These are phyloP conservation scores for Pichia sp. DNA, from an alignment of 1,139 yeast species.

Conservation along the genomic window DNA sequence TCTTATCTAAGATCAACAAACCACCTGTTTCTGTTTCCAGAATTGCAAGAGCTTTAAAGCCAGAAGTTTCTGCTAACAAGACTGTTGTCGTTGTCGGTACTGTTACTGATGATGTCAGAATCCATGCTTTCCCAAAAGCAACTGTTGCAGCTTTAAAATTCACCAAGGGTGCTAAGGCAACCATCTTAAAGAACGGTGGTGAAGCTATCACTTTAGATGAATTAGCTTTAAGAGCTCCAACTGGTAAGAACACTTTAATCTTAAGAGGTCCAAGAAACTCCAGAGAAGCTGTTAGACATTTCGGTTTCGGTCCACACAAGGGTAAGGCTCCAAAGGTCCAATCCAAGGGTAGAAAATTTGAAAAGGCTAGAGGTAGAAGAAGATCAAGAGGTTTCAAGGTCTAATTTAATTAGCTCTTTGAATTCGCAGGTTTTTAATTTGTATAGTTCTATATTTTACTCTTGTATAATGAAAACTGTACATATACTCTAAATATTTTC, in stretches of 20 bases:
- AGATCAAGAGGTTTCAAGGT: slow-evolving; percentile 99
- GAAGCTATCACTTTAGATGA: slow-evolving; percentile 99
- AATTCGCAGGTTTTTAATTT: no score
- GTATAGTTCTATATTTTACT: slow-evolving; percentile 7
- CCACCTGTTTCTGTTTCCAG: slow-evolving; percentile 98
- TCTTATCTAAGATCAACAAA: slow-evolving; percentile 98
- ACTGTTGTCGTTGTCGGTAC: slow-evolving; percentile 98
- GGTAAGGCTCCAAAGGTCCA: slow-evolving; percentile 97
- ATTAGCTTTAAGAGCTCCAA: slow-evolving; percentile 98
- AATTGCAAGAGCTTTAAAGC: slow-evolving; percentile 72
- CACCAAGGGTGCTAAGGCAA: slow-evolving; percentile 99
- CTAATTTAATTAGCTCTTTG: slow-evolving; percentile 54
- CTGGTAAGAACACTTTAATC: slow-evolving; percentile 97
- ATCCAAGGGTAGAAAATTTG: slow-evolving; percentile 99
- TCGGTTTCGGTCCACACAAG: slow-evolving; percentile 99
- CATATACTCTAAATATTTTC: slow-evolving; percentile 2
- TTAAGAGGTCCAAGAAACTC: slow-evolving; percentile 98
- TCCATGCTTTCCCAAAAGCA: slow-evolving; percentile 90
- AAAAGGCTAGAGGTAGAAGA: slow-evolving; percentile 99
- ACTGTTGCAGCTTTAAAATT: slow-evolving; percentile 98
- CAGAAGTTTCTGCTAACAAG: slow-evolving; percentile 80
- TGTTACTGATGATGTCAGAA: slow-evolving; percentile 96
- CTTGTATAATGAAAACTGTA: slow-evolving; percentile 7
- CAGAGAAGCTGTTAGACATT: slow-evolving; percentile 99
- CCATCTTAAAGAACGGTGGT: slow-evolving; percentile 98